phyloP scores from a whole-genome alignment of 2,329 filamentous ascomycete species.

The Emergomyces pasteurianus region DNA sequence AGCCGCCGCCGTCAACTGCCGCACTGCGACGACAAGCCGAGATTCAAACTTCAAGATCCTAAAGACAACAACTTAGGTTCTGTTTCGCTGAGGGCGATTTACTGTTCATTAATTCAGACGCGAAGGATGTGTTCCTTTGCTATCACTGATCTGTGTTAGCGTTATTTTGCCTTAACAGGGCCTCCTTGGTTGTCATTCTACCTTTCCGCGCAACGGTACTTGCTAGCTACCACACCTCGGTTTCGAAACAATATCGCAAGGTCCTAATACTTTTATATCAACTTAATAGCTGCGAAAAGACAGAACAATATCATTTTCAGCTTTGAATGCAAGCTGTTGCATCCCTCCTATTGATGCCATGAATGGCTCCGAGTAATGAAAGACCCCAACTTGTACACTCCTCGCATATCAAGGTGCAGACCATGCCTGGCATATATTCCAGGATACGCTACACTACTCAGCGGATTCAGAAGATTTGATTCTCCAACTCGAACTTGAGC shows the following conservation, averaged over 20 bases:
- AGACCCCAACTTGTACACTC: conserved; percentile 24
- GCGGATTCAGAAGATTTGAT: conserved; percentile 1
- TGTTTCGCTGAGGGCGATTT: not conserved
- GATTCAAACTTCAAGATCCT: not conserved
- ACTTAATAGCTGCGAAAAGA: not conserved
- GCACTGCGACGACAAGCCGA: not conserved
- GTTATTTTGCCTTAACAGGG: not conserved
- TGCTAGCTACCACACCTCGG: too few species aligned
- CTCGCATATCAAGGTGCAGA: not conserved
- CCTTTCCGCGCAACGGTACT: too few species aligned
- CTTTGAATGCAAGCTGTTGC: not conserved
- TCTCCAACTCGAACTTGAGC: conserved; percentile 1
- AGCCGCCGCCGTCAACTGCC: not conserved
- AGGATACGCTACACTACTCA: not conserved
- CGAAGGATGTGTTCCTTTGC: not conserved
- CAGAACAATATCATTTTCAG: not conserved
- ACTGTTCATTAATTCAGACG: not conserved
- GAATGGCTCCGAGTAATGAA: conserved; percentile 21
- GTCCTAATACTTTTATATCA: not conserved
- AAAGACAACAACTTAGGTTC: not conserved
- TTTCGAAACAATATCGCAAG: not conserved
- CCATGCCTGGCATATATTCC: not conserved
- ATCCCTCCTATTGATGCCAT: conserved; percentile 16
- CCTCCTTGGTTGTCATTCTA: not conserved
- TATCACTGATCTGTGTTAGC: not conserved